Conservation (phyloP, 129 eudicot species). For the Sambucus nigra region DNA sequence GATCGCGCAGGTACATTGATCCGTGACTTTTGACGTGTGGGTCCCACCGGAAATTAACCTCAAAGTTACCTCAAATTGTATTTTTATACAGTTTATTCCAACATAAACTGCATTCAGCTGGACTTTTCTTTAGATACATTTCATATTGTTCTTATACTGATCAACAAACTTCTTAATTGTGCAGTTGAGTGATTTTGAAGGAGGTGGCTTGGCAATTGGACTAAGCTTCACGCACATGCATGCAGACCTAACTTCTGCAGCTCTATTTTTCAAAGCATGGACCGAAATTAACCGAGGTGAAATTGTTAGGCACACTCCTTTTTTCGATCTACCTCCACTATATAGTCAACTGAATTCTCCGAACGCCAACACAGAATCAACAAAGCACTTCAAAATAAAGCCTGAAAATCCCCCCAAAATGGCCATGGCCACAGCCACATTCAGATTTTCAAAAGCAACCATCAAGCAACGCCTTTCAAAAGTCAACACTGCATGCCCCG, state of each 20-base stretch:
- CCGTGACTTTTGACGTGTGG: too few relatives aligned
- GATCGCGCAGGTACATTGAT: too few relatives aligned
- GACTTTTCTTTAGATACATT: too few relatives aligned
- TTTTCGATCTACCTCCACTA: conserved; percentile 22
- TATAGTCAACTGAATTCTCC: neutral
- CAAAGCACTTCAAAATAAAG: conserved; percentile 10
- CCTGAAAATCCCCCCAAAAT: conserved; percentile 14
- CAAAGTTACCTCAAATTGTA: too few relatives aligned
- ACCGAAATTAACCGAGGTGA: conserved; percentile 34
- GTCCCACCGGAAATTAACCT: too few relatives aligned
- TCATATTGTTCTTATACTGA: too few relatives aligned
- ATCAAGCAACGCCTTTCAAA: conserved; percentile 32
- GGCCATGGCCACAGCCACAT: conserved; percentile 36
- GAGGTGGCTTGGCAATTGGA: conserved; percentile 55
- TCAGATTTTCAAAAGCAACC: conserved; percentile 29
- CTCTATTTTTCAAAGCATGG: conserved; percentile 51
- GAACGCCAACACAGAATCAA: neutral
- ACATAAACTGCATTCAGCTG: too few relatives aligned
- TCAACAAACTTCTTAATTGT: neutral
- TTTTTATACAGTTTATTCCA: too few relatives aligned
- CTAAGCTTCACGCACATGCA: conserved; percentile 50
- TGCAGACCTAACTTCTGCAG: conserved; percentile 50
- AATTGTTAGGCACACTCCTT: conserved; percentile 27
- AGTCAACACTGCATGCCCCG: conserved; percentile 20
- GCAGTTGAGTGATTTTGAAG: conserved; percentile 52